Conservation (phyloP, 1,139 yeast genomes). For the Meyerozyma carpophila region DNA sequence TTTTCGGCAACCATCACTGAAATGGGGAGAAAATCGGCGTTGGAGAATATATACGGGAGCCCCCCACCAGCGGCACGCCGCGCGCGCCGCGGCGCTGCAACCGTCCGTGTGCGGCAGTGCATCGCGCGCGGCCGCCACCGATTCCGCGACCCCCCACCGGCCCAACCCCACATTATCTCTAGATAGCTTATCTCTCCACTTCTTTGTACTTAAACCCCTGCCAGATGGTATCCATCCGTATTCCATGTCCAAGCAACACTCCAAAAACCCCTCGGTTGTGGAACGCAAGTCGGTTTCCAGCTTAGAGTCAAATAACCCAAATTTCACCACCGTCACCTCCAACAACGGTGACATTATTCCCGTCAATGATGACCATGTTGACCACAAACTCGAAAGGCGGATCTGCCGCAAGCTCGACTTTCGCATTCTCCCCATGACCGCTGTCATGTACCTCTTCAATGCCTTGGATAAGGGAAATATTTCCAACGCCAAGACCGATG, state of each 20-base stretch:
- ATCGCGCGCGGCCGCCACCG: too few species aligned
- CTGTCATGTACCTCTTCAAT: slow-evolving; percentile 23
- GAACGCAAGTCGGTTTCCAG: slow-evolving; percentile 6
- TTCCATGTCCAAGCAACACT: neutral
- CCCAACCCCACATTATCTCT: neutral
- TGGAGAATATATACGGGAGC: neutral
- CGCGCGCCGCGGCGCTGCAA: neutral
- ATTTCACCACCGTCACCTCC: slow-evolving; percentile 13
- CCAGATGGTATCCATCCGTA: neutral
- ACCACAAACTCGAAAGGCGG: slow-evolving; percentile 17
- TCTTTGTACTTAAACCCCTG: neutral
- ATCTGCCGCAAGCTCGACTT: slow-evolving; percentile 29
- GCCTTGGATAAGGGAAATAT: slow-evolving; percentile 23
- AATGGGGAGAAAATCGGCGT: neutral
- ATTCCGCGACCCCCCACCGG: neutral
- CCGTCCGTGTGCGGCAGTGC: neutral
- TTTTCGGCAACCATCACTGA: slow-evolving; percentile 20
- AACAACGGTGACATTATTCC: slow-evolving; percentile 8
- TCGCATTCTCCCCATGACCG: slow-evolving; percentile 24
- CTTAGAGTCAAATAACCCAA: slow-evolving; percentile 7
- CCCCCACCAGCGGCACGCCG: neutral
- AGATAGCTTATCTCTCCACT: neutral
- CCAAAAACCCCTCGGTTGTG: neutral
- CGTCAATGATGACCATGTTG: slow-evolving; percentile 8
- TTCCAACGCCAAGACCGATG: slow-evolving; percentile 19